Evolutionary conservation across 2,329 filamentous ascomycete species (phyloP).

Genomic region (Orbilia brochopaga): DNA sequence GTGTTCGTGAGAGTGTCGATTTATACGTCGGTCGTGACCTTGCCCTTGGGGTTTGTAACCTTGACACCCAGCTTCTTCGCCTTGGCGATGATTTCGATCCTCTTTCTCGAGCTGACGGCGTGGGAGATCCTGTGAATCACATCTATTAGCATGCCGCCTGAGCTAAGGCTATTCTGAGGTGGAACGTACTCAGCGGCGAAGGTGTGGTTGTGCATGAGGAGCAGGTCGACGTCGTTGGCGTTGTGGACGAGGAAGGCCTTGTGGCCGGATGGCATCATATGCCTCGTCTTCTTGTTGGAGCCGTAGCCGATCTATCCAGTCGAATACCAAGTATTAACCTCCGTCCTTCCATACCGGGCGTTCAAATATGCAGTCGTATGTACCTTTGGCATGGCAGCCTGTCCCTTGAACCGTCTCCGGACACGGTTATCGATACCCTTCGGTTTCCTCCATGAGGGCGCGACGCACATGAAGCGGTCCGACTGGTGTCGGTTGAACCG

Average conservation of each 20-base stretch:
- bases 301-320: conserved; percentile 85
- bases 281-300: conserved; percentile 99
- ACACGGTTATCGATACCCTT: conserved; percentile 99
- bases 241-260: conserved; percentile 99
- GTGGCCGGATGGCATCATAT: conserved; percentile 99
- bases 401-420: conserved; percentile 95
- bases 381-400: conserved; percentile 97
- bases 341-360: not conserved
- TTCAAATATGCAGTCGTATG: conserved; percentile 59
- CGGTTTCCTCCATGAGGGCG: conserved; percentile 94
- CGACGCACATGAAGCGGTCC: conserved; percentile 93
- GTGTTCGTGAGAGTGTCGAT: conserved; percentile 30
- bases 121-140: conserved; percentile 78
- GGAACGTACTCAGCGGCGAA: conserved; percentile 92
- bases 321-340: conserved; percentile 16
- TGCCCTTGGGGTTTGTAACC: conserved; percentile 99
- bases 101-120: conserved; percentile 97
- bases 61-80: conserved; percentile 99
- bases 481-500: conserved; percentile 97
- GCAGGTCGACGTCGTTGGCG: conserved; percentile 90
- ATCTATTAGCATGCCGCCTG: conserved; percentile 56
- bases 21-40: conserved; percentile 93
- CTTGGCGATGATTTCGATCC: conserved; percentile 95
- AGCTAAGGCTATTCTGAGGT: not conserved
- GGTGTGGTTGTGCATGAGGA: conserved; percentile 99